These are phyloP conservation scores for Aspergillus bridgeri DNA, from an alignment of 495 filamentous ascomycete genomes.

Conservation along the genomic window DNA sequence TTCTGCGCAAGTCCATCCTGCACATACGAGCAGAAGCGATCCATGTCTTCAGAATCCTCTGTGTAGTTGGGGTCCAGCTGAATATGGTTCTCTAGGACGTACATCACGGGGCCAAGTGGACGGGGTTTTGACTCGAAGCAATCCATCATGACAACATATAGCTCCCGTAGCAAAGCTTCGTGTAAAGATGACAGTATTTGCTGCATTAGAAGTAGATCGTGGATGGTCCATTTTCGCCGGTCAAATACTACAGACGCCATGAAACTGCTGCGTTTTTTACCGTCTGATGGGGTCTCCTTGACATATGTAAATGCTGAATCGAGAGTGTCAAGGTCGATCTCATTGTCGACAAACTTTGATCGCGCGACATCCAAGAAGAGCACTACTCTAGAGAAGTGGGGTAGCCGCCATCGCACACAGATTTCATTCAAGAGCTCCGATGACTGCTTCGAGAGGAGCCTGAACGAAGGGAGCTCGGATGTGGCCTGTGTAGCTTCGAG, in stretches of 20 bases:
- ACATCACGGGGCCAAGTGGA: slow-evolving; percentile 77
- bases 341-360: slow-evolving; percentile 81
- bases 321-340: slow-evolving; percentile 75
- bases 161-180: slow-evolving; percentile 78
- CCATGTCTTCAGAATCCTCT: slow-evolving; percentile 60
- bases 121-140: slow-evolving; percentile 83
- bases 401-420: slow-evolving; percentile 85
- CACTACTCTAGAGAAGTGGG: slow-evolving; percentile 73
- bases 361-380: slow-evolving; percentile 81
- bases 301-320: slow-evolving; percentile 78
- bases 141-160: slow-evolving; percentile 80
- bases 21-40: slow-evolving; percentile 66
- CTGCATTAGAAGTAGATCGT: slow-evolving; percentile 73
- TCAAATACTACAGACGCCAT: slow-evolving; percentile 51
- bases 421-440: slow-evolving; percentile 81
- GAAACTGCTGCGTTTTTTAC: slow-evolving; percentile 52
- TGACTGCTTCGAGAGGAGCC: slow-evolving; percentile 76
- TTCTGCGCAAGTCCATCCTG: slow-evolving; percentile 67
- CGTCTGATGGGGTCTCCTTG: slow-evolving; percentile 60
- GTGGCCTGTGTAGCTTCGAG: slow-evolving; percentile 51
- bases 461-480: slow-evolving; percentile 52
- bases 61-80: slow-evolving; percentile 73
- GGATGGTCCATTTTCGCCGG: slow-evolving; percentile 69
- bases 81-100: slow-evolving; percentile 80
- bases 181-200: slow-evolving; percentile 71